A percentile compares a stretch with the other conserved stretches of the same genome.
Conservation (phyloP, 169 alveolate species). For the Neospora caninum region DNA sequence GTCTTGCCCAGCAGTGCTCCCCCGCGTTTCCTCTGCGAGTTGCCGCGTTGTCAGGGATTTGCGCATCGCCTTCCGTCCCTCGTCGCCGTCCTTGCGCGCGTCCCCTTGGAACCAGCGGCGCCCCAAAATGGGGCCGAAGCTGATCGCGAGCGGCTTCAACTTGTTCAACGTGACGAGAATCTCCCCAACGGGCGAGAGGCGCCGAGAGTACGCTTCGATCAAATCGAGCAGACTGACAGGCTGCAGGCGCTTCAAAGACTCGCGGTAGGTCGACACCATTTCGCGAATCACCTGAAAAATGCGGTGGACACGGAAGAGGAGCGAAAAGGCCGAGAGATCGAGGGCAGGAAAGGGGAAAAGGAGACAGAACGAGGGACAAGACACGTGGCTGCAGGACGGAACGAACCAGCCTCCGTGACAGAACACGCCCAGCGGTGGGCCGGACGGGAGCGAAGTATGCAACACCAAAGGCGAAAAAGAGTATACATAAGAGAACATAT, state of each 20-base stretch:
- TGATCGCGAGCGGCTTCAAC: background rate
- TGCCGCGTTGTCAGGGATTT: background rate
- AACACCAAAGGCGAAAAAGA: too few species aligned
- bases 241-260: background rate
- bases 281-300: conserved; percentile 1
- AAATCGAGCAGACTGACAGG: background rate
- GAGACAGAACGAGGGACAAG: background rate
- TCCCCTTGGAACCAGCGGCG: background rate
- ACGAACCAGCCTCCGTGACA: too few species aligned
- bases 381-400: too few species aligned
- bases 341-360: background rate
- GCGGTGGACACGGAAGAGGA: background rate
- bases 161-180: background rate
- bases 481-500: too few species aligned
- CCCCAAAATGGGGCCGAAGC: background rate
- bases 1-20: too few species aligned
- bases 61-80: background rate
- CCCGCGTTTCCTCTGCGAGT: too few species aligned
- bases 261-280: background rate
- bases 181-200: background rate
- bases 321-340: background rate
- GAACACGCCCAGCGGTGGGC: too few species aligned
- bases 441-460: too few species aligned
- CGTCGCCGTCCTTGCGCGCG: background rate
- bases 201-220: background rate